A percentile compares a stretch with the other conserved stretches of the same genome.
Evolutionary conservation across 2,329 filamentous ascomycete genomes (phyloP).

Genomic region (Phaeosphaeria sp.): DNA sequence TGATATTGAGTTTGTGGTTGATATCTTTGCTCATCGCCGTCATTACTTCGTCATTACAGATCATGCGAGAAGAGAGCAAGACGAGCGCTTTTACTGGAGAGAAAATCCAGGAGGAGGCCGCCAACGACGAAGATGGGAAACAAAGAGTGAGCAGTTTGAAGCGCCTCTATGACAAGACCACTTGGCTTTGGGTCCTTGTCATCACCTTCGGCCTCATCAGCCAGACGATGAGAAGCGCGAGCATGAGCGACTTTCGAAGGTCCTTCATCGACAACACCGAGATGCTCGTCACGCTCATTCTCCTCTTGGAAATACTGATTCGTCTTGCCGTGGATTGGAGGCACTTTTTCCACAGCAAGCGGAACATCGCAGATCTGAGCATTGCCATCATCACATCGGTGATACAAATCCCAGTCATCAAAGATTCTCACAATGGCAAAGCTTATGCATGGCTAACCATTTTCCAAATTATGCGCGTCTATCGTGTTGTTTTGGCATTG

Average conservation of each 20-base stretch:
- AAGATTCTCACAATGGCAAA: slow-evolving; percentile 63
- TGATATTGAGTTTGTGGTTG: slow-evolving; percentile 95
- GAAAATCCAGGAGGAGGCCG: slow-evolving; percentile 55
- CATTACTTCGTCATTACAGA: slow-evolving; percentile 97
- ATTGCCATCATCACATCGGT: slow-evolving; percentile 82
- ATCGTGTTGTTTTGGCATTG: slow-evolving; percentile 88
- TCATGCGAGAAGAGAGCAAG: slow-evolving; percentile 95
- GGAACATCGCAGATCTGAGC: slow-evolving; percentile 80
- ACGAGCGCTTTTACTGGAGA: slow-evolving; percentile 89
- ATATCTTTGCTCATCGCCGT: slow-evolving; percentile 94
- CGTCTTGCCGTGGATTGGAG: slow-evolving; percentile 82
- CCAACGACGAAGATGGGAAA: slow-evolving; percentile 45
- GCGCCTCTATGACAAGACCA: slow-evolving; percentile 74
- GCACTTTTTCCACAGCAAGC: slow-evolving; percentile 73
- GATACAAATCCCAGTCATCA: slow-evolving; percentile 85
- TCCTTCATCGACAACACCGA: slow-evolving; percentile 75
- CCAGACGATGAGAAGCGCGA: slow-evolving; percentile 77
- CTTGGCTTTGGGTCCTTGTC: slow-evolving; percentile 77
- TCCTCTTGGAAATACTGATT: slow-evolving; percentile 82
- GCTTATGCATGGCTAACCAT: slow-evolving; percentile 87
- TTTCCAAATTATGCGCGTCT: slow-evolving; percentile 91
- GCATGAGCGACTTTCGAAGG: slow-evolving; percentile 69
- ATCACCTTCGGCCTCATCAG: slow-evolving; percentile 82
- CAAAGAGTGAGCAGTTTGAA: slow-evolving; percentile 64
- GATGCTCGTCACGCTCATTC: slow-evolving; percentile 74